These are phyloP conservation scores for Cyclostephanos invisitatus DNA, from an alignment of 108 stramenopile species.

Conservation along the genomic window DNA sequence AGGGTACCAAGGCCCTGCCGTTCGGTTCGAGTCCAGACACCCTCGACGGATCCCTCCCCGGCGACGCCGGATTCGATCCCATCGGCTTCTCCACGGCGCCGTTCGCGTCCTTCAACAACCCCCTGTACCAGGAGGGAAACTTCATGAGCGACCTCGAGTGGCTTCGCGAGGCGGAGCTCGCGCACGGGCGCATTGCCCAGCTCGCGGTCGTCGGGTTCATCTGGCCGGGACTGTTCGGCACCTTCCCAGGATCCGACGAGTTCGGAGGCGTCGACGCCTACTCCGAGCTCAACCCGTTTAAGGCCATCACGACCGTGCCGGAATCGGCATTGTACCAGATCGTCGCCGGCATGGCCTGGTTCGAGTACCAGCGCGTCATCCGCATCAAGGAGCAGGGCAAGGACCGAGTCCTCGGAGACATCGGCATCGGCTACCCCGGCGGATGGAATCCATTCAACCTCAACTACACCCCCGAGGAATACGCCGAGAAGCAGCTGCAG, in stretches of 20 bases:
- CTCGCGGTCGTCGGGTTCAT: constrained; percentile 96
- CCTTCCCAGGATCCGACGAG: constrained; percentile 90
- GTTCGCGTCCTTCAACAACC: constrained; percentile 62
- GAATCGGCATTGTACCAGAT: constrained; percentile 86
- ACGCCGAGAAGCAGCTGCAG: constrained; percentile 92
- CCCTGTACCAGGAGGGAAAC: constrained; percentile 45
- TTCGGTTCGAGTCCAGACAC: constrained; percentile 76
- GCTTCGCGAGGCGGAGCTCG: constrained; percentile 97
- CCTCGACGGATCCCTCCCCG: constrained; percentile 90
- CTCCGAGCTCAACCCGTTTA: constrained; percentile 91
- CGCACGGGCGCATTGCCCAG: constrained; percentile 97
- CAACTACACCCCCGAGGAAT: constrained; percentile 94
- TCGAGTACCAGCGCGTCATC: constrained; percentile 87
- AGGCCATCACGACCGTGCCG: constrained; percentile 83
- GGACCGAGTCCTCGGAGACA: constrained; percentile 83
- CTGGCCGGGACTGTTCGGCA: constrained; percentile 91
- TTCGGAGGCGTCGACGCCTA: constrained; percentile 92
- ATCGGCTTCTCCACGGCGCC: constrained; percentile 93
- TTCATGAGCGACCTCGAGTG: constrained; percentile 76
- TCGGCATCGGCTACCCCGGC: constrained; percentile 89
- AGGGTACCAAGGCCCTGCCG: constrained; percentile 77
- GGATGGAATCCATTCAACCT: constrained; percentile 92
- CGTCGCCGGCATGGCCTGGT: constrained; percentile 75
- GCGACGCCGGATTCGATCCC: constrained; percentile 97
- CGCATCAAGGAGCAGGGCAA: constrained; percentile 80